A percentile compares a stretch with the other conserved stretches of the same genome.
Conservation (phyloP, 2,329 filamentous ascomycete genomes). For the Sarocladium kiliense region DNA sequence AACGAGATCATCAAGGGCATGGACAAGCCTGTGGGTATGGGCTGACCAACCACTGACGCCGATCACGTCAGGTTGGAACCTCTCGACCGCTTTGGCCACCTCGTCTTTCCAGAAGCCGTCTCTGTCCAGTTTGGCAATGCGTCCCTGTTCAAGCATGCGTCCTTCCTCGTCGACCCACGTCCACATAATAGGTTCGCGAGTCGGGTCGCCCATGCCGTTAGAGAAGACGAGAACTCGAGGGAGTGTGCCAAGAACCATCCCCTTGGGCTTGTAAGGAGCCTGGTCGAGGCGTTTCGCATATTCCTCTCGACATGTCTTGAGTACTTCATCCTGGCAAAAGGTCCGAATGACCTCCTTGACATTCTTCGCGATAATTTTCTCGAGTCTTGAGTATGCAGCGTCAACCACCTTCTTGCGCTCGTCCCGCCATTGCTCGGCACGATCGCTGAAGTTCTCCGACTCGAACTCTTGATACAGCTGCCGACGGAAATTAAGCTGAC, state of each 20-base stretch:
- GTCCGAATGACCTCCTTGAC: constrained; percentile 93
- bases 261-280: constrained; percentile 91
- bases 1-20: constrained; percentile 74
- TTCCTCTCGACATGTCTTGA: constrained; percentile 81
- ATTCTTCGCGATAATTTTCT: constrained; percentile 79
- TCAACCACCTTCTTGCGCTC: constrained; percentile 83
- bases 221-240: constrained; percentile 84
- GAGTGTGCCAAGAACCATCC: constrained; percentile 80
- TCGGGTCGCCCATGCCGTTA: constrained; percentile 71
- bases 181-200: constrained; percentile 80
- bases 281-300: constrained; percentile 90
- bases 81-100: constrained; percentile 74
- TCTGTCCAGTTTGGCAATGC: constrained; percentile 71
- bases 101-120: constrained; percentile 63
- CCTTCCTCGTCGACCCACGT: constrained; percentile 92
- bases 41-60: constrained; percentile 84
- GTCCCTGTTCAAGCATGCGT: constrained; percentile 81
- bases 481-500: constrained; percentile 69
- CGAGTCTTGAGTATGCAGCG: constrained; percentile 72
- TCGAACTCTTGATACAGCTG: constrained; percentile 79
- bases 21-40: constrained; percentile 78
- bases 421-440: constrained; percentile 91
- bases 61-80: constrained; percentile 82
- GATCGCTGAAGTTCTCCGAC: constrained; percentile 91
- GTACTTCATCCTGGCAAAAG: constrained; percentile 87